Conservation (phyloP, 2,329 filamentous ascomycete genomes). For the Xylaria sp. region DNA sequence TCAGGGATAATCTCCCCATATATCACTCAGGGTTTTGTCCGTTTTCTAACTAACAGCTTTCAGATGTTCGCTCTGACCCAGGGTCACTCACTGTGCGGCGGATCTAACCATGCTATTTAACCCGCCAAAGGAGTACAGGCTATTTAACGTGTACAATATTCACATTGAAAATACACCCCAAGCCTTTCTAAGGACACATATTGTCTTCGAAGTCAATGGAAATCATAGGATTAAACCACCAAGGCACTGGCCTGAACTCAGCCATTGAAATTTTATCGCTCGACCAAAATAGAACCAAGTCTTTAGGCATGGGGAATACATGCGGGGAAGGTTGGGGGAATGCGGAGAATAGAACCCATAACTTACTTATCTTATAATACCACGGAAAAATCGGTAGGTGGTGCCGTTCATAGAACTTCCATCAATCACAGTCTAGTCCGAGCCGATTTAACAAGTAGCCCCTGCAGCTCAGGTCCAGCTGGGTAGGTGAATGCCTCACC, state of each 20-base stretch:
- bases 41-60: too few relatives aligned
- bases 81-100: too few relatives aligned
- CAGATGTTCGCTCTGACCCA: too few relatives aligned
- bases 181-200: not conserved
- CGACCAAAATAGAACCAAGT: not conserved
- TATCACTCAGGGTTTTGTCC: too few relatives aligned
- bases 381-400: conserved; percentile 20
- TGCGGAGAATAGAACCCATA: conserved; percentile 13
- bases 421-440: conserved; percentile 31
- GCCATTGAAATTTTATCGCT: not conserved
- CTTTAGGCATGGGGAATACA: not conserved
- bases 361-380: too few relatives aligned
- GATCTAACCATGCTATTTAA: too few relatives aligned
- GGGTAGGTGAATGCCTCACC: not conserved
- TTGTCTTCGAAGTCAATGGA: too few relatives aligned
- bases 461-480: not conserved
- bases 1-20: too few relatives aligned
- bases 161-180: not conserved
- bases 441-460: not conserved
- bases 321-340: conserved; percentile 26
- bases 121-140: too few relatives aligned
- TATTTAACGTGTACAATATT: not conserved
- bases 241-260: not conserved
- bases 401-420: conserved; percentile 27
- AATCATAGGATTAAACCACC: not conserved